These are phyloP conservation scores for Cercophora scortea DNA, from an alignment of 495 filamentous ascomycete genomes.

Conservation along the genomic window DNA sequence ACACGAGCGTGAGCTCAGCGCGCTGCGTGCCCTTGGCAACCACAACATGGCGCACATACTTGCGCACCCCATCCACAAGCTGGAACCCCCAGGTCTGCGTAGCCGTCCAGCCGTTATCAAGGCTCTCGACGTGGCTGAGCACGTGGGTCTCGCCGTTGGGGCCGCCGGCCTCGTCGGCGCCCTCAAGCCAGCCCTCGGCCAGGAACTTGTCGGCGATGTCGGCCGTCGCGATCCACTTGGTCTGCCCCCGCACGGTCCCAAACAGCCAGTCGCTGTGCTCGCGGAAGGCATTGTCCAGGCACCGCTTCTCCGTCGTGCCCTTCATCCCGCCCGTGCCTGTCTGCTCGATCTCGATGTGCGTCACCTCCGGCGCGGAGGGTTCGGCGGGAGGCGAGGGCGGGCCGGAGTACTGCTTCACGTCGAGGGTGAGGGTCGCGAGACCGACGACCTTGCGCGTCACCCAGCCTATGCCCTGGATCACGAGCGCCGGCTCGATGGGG, in stretches of 20 bases:
- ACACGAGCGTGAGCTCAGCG: slow-evolving; percentile 63
- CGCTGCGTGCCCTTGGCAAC: slow-evolving; percentile 55
- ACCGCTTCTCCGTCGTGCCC: slow-evolving; percentile 64
- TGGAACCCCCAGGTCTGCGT: slow-evolving; percentile 51
- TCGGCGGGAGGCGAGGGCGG: slow-evolving; percentile 33
- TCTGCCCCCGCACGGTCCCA: slow-evolving; percentile 58
- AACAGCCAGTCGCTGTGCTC: slow-evolving; percentile 77
- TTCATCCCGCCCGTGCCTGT: slow-evolving; percentile 65
- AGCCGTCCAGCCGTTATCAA: slow-evolving; percentile 51
- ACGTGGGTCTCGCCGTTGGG: slow-evolving; percentile 41
- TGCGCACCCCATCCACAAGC: slow-evolving; percentile 46
- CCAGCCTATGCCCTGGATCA: slow-evolving; percentile 81
- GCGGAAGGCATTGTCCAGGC: slow-evolving; percentile 60
- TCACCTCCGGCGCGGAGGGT: slow-evolving; percentile 28
- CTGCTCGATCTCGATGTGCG: slow-evolving; percentile 79
- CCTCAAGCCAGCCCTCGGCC: slow-evolving; percentile 44
- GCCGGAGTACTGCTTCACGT: slow-evolving; percentile 54
- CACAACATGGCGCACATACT: slow-evolving; percentile 59
- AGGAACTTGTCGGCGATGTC: slow-evolving; percentile 39
- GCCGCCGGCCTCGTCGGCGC: slow-evolving; percentile 39
- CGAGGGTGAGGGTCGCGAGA: slow-evolving; percentile 64
- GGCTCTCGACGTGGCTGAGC: slow-evolving; percentile 46
- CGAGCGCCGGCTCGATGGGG: slow-evolving; percentile 61
- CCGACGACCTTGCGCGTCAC: slow-evolving; percentile 67
- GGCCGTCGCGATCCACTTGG: slow-evolving; percentile 37